Evolutionary conservation across 805 yeast species (phyloP).

Genomic region (Ascoidea rubescens): DNA sequence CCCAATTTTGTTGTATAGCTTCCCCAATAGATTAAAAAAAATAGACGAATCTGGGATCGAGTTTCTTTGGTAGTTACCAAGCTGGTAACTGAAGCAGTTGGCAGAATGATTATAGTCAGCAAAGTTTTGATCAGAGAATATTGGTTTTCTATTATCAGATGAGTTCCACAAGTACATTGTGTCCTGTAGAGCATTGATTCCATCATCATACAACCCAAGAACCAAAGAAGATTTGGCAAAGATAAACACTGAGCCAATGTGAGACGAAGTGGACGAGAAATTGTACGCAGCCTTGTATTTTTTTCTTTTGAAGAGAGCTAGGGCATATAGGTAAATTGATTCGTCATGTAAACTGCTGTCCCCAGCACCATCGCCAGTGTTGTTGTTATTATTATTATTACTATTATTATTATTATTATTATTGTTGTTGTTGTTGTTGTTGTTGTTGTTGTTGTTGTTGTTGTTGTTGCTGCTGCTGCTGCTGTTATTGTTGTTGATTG

Average conservation of each 20-base stretch:
- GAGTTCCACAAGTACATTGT: constrained; percentile 24
- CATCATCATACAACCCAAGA: constrained; percentile 43
- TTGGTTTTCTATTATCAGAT: neutral
- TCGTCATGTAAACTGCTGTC: constrained; percentile 23
- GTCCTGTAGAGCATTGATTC: constrained; percentile 35
- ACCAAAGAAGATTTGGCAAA: constrained; percentile 56
- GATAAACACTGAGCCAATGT: constrained; percentile 65
- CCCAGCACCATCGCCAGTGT: neutral
- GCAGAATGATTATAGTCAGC: neutral
- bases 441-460: neutral
- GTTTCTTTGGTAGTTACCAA: constrained; percentile 24
- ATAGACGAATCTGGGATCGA: constrained; percentile 56
- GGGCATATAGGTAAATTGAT: constrained; percentile 54
- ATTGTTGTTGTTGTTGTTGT: neutral
- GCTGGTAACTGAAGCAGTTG: constrained; percentile 3
- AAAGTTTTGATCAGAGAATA: neutral
- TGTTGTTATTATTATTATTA: too few relatives aligned
- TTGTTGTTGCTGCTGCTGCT: too few relatives aligned
- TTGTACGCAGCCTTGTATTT: constrained; percentile 52
- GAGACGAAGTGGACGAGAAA: constrained; percentile 29
- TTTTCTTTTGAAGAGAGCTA: constrained; percentile 44
- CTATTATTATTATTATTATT: too few relatives aligned
- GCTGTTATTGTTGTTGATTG: neutral
- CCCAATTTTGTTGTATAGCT: constrained; percentile 42
- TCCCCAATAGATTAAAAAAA: constrained; percentile 55